Conservation (phyloP, 2,329 filamentous ascomycete species). For the Alternaria solani region DNA sequence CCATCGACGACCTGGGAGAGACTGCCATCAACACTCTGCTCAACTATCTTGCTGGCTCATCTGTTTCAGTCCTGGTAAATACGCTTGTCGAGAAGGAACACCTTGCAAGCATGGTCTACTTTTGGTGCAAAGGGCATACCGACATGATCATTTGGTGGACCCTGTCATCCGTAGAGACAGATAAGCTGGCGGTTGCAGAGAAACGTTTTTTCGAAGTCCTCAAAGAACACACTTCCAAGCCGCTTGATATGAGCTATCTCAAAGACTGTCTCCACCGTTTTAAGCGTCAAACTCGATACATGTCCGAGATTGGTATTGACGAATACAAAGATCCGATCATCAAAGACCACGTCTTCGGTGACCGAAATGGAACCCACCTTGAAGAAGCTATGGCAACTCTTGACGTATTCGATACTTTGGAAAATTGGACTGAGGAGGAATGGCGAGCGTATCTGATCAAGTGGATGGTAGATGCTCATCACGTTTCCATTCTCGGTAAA, state of each 20-base stretch:
- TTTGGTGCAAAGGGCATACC: constrained; percentile 79
- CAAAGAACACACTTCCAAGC: constrained; percentile 78
- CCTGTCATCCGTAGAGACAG: constrained; percentile 84
- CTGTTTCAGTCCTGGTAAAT: constrained; percentile 91
- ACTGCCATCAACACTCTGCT: constrained; percentile 82
- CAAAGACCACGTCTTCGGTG: constrained; percentile 89
- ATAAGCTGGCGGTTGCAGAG: constrained; percentile 83
- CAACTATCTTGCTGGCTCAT: constrained; percentile 90
- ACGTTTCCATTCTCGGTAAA: constrained; percentile 86
- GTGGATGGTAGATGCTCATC: constrained; percentile 85
- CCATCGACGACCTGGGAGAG: constrained; percentile 68
- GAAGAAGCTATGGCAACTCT: constrained; percentile 52
- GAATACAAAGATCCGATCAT: constrained; percentile 89
- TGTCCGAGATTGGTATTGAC: constrained; percentile 79
- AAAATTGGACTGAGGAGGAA: constrained; percentile 80
- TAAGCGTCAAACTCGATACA: constrained; percentile 80
- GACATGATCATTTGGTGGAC: constrained; percentile 86
- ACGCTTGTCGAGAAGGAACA: constrained; percentile 92
- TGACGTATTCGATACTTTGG: constrained; percentile 70
- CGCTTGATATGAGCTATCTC: constrained; percentile 89
- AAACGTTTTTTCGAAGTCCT: constrained; percentile 85
- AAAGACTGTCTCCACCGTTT: constrained; percentile 85
- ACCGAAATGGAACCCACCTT: constrained; percentile 73
- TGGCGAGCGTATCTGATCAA: constrained; percentile 84
- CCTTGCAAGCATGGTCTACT: constrained; percentile 84